These are phyloP conservation scores for Phoma sp. DNA, from an alignment of 2,329 filamentous ascomycete genomes.

Conservation along the genomic window DNA sequence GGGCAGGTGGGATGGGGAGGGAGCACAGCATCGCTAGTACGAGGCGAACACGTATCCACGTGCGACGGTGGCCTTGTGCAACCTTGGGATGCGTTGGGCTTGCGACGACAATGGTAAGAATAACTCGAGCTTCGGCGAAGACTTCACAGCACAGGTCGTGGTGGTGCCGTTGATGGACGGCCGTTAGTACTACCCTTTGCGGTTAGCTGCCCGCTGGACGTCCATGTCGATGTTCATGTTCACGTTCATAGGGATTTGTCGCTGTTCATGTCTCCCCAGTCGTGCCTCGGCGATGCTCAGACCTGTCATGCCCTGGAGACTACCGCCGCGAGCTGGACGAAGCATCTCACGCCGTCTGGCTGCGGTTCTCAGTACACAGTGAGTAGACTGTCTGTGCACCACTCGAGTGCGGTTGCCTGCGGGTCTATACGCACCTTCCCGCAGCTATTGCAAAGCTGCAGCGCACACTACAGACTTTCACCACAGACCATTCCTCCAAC, in stretches of 20 bases:
- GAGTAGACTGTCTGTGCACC: background rate
- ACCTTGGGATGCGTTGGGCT: background rate
- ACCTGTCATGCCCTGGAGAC: background rate
- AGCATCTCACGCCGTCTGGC: background rate
- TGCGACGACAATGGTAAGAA: background rate
- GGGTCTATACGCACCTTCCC: background rate
- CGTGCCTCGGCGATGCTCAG: background rate
- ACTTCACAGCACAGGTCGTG: background rate
- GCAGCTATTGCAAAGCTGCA: too few relatives aligned
- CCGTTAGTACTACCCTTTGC: background rate
- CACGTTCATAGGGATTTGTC: background rate
- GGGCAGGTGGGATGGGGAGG: slow-evolving; percentile 1
- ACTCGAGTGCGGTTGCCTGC: slow-evolving; percentile 10
- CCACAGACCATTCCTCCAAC: background rate
- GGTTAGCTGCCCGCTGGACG: slow-evolving; percentile 1
- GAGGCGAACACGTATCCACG: slow-evolving; percentile 2
- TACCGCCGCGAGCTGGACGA: background rate
- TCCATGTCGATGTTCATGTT: background rate
- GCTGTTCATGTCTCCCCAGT: background rate
- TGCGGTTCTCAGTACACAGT: background rate
- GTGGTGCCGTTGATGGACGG: background rate
- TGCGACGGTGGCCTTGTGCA: slow-evolving; percentile 6
- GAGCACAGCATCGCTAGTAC: slow-evolving; percentile 13
- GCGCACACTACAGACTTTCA: background rate
- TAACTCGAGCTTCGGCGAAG: background rate